A percentile compares a stretch with the other conserved stretches of the same genome.
Conservation (phyloP, 2,329 filamentous ascomycete species). For the Pseudocercospora musae region DNA sequence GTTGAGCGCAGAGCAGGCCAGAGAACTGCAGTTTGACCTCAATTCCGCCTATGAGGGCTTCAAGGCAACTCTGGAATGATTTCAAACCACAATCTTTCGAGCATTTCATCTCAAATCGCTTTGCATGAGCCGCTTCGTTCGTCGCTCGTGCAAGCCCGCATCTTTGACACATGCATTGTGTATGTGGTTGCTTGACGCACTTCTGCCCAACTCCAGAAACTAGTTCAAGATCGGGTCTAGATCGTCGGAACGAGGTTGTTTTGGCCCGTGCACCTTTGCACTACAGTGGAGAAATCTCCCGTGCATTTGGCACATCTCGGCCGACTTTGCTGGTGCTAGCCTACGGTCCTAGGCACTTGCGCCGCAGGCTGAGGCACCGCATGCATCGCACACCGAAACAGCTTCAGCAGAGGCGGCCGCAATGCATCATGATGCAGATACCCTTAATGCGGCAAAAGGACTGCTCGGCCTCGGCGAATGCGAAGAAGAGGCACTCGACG, state of each 20-base stretch:
- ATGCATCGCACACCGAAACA: neutral
- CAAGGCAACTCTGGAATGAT: conserved; percentile 64
- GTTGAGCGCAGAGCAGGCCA: conserved; percentile 77
- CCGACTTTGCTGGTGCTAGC: neutral
- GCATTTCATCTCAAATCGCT: neutral
- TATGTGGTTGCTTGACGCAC: conserved; percentile 3
- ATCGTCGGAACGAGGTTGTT: conserved; percentile 4
- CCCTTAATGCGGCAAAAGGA: neutral
- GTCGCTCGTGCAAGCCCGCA: neutral
- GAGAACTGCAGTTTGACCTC: conserved; percentile 89
- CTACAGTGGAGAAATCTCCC: neutral
- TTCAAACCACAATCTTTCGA: neutral
- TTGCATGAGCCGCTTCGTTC: neutral
- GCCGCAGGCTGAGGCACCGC: neutral
- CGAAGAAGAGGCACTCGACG: conserved; percentile 33
- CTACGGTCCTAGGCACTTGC: neutral
- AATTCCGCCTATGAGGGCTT: conserved; percentile 93
- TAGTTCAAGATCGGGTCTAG: neutral
- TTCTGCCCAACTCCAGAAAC: neutral
- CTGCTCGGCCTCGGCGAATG: conserved; percentile 7
- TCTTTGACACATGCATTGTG: neutral
- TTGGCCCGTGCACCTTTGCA: conserved; percentile 3
- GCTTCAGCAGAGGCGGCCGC: neutral
- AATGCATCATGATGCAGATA: conserved; percentile 1
- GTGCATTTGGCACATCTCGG: neutral